These are phyloP conservation scores for Astrothelium subdiscretum DNA, from an alignment of 495 filamentous ascomycete species.

Conservation along the genomic window DNA sequence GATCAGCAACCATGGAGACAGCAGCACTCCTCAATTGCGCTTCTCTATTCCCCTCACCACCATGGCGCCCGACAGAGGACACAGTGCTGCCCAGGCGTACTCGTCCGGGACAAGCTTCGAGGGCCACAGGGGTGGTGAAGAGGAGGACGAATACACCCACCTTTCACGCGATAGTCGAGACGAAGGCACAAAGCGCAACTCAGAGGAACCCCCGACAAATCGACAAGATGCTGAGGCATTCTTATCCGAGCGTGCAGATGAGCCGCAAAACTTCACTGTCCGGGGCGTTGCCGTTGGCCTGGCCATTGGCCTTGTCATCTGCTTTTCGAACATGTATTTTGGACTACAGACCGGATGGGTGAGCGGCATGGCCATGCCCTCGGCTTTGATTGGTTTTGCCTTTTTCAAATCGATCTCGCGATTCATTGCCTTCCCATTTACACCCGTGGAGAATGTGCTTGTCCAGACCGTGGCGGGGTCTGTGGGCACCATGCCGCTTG, in stretches of 20 bases:
- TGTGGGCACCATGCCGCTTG: slow-evolving; percentile 93
- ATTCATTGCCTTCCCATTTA: slow-evolving; percentile 52
- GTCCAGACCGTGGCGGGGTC: slow-evolving; percentile 93
- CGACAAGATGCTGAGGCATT: slow-evolving; percentile 3
- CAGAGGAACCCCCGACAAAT: background rate
- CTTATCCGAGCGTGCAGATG: slow-evolving; percentile 14
- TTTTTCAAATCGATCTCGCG: slow-evolving; percentile 53
- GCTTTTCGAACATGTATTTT: slow-evolving; percentile 96
- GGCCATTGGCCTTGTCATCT: slow-evolving; percentile 75
- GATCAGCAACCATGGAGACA: background rate
- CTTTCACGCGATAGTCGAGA: background rate
- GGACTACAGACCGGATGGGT: slow-evolving; percentile 95
- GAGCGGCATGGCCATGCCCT: slow-evolving; percentile 80
- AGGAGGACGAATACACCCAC: background rate
- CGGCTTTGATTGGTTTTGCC: slow-evolving; percentile 89
- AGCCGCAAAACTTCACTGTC: slow-evolving; percentile 61
- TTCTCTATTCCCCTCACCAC: background rate
- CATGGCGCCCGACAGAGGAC: background rate
- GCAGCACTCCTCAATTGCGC: background rate
- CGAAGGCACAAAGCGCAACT: background rate
- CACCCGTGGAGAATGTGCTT: slow-evolving; percentile 91
- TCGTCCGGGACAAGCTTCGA: background rate
- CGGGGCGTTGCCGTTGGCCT: slow-evolving; percentile 73
- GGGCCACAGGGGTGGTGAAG: background rate
- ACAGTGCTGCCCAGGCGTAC: background rate